phyloP scores from a whole-genome alignment of 768 basidiomycete genomes.

The Mycena vitilis region DNA sequence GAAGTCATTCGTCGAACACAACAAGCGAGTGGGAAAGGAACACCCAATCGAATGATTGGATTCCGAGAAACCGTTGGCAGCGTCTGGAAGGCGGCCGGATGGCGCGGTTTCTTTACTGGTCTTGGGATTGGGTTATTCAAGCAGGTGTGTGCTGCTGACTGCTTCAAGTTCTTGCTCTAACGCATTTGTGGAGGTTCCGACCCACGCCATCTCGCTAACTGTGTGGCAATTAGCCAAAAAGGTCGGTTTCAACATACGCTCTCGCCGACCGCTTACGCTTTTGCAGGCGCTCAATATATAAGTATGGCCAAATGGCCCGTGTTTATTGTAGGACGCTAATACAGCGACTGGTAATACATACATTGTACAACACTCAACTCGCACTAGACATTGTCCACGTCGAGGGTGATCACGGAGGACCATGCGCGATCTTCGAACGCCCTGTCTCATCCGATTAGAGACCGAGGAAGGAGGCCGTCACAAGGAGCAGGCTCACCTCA shows the following conservation, averaged over 20 bases:
- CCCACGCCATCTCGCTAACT: conserved; percentile 42
- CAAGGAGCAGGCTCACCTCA: conserved; percentile 40
- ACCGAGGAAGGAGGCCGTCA: background rate
- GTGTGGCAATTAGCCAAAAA: conserved; percentile 39
- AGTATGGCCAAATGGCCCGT: background rate
- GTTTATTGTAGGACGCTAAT: conserved; percentile 16
- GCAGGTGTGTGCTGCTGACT: conserved; percentile 22
- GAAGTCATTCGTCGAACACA: conserved; percentile 44
- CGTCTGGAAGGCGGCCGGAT: conserved; percentile 37
- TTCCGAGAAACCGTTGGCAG: conserved; percentile 38
- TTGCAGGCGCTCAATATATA: conserved; percentile 24
- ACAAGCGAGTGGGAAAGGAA: conserved; percentile 41
- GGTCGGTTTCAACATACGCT: background rate
- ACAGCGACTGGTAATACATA: conserved; percentile 12
- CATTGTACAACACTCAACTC: conserved; percentile 21
- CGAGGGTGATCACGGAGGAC: conserved; percentile 51
- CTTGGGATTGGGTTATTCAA: conserved; percentile 42
- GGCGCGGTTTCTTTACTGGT: conserved; percentile 44
- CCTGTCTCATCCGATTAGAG: conserved; percentile 29
- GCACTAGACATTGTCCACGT: conserved; percentile 48
- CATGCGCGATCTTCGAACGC: conserved; percentile 64
- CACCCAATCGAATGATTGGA: conserved; percentile 39
- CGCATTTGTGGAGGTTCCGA: conserved; percentile 35
- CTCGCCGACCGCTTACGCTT: background rate
- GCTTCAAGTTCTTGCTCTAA: too few species aligned